A percentile compares a stretch with the other conserved stretches of the same genome.
Conservation (phyloP, 257 asterid species). For the Gardenia jasminoides region DNA sequence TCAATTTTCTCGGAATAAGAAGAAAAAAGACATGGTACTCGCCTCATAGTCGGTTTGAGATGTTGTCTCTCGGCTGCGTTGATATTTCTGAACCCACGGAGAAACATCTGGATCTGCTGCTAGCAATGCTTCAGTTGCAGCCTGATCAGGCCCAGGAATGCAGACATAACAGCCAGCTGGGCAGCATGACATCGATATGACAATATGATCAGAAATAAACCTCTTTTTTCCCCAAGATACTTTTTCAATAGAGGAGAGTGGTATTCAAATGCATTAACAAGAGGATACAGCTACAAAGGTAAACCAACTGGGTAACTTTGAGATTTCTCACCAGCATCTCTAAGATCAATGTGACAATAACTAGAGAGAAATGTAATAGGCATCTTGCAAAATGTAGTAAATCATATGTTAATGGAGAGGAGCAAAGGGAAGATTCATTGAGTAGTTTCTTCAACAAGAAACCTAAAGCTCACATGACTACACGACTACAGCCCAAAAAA, state of each 20-base stretch:
- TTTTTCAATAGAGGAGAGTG: not conserved
- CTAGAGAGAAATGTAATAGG: not conserved
- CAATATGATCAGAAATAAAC: not conserved
- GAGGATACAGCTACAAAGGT: not conserved
- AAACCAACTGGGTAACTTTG: not conserved
- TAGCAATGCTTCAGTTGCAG: slow-evolving; percentile 69
- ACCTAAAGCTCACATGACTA: not conserved
- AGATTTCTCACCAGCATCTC: not conserved
- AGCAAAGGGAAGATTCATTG: not conserved
- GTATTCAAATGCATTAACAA: too few species aligned
- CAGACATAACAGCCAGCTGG: slow-evolving; percentile 94
- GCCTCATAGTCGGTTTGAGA: slow-evolving; percentile 94
- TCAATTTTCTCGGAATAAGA: not conserved
- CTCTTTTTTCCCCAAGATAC: too few species aligned
- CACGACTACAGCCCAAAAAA: not conserved
- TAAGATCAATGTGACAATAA: too few species aligned
- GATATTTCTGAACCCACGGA: slow-evolving; percentile 95
- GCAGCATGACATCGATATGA: not conserved
- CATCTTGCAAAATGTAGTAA: not conserved
- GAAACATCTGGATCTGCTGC: slow-evolving; percentile 77
- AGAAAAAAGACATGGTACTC: slow-evolving; percentile 1
- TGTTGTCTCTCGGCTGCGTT: slow-evolving; percentile 91
- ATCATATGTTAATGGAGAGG: not conserved
- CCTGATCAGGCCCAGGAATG: slow-evolving; percentile 89
- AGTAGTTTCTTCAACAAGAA: not conserved